Base-by-base conservation (phyloP, 176 grass and related monocot species). In the Luzula sylvatica region DNA sequence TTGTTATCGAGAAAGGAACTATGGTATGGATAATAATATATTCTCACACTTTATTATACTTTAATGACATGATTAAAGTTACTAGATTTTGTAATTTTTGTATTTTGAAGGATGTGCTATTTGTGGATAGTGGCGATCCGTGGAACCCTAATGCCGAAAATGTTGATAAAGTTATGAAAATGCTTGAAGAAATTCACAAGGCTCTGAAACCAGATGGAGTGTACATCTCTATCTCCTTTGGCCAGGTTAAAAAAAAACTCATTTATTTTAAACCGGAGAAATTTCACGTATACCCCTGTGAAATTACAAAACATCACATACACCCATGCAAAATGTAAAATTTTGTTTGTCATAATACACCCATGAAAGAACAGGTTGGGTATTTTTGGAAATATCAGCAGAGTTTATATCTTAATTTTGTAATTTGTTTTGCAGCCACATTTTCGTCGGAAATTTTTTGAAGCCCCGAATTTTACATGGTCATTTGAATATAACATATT, bases 101-200 rank as follows among this genome's bases (percentile, higher is more conserved):
- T 45, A 74, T 81, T 72, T 73, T 44, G 42, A 61, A 90, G 92
- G 85, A 98, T 39, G 81, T 77, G 13, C 65, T 98, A 52, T 90
- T 77, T 80, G 92, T 96, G 68, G 81, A 96, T 49, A 86, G 77
- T 74, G 90, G 84, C 6, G 83, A 96, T 79, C 90, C 84, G n/a
- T 96, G 83, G 90, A 78, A 85, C 19, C 90, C 90, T 23, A 77
- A 71, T 59, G 53, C 70, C 38, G 39, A 22, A 42, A 89, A 74
- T 56, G 76, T 86, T 44, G 28, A 75, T 46, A 98, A 83, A 39
- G 81, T 86, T 66, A 90, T 71, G 72, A 90, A 90, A 73, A 82
- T 89, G 85, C 92, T 98, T 71, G 72, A 83, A 74, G 55, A 60
- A 3, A 75, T 90, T 61, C 81, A 98, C 56, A 82, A 52, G 54